Evolutionary conservation across 2,329 filamentous ascomycete species (phyloP).

Genomic region (Gyromitra esculenta): DNA sequence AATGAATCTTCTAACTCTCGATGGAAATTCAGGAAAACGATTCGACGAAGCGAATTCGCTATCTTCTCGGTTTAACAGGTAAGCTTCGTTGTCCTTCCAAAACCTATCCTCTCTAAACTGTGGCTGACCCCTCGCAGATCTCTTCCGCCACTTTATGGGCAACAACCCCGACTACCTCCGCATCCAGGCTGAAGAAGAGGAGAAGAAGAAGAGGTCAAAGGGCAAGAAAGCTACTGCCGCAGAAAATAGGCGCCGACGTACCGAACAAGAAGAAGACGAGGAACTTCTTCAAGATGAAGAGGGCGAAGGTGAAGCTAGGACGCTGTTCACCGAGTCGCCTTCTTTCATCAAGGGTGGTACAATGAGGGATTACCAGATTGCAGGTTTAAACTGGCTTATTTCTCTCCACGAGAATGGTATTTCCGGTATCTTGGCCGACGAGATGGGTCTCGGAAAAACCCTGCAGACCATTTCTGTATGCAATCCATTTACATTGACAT

Average conservation of each 20-base stretch:
- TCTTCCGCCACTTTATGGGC: constrained; percentile 99
- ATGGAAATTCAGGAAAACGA: constrained; percentile 55
- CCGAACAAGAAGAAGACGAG: constrained; percentile 96
- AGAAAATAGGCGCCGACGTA: constrained; percentile 80
- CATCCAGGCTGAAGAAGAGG: constrained; percentile 60
- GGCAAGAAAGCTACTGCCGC: constrained; percentile 80
- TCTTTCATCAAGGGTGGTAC: constrained; percentile 75
- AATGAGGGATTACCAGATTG: constrained; percentile 97
- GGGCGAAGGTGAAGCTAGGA: constrained; percentile 74
- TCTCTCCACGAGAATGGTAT: constrained; percentile 99
- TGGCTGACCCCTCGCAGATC: constrained; percentile 65
- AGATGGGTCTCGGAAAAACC: constrained; percentile 99
- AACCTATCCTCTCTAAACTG: neutral
- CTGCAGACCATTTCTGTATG: constrained; percentile 84
- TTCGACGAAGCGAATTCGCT: constrained; percentile 75
- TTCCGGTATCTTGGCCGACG: constrained; percentile 94
- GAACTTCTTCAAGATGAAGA: constrained; percentile 88
- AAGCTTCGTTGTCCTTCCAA: constrained; percentile 26
- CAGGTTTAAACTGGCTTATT: constrained; percentile 96
- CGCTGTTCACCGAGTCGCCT: constrained; percentile 92
- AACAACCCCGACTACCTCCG: constrained; percentile 95
- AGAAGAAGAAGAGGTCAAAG: constrained; percentile 93
- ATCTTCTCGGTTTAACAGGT: constrained; percentile 85
- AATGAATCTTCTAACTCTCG: constrained; percentile 33
- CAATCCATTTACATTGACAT: neutral